Evolutionary conservation across 75 land plant species (phyloP), one percentile per base, ranked within the genome.

Genomic region (Gnetum montanum): DNA sequence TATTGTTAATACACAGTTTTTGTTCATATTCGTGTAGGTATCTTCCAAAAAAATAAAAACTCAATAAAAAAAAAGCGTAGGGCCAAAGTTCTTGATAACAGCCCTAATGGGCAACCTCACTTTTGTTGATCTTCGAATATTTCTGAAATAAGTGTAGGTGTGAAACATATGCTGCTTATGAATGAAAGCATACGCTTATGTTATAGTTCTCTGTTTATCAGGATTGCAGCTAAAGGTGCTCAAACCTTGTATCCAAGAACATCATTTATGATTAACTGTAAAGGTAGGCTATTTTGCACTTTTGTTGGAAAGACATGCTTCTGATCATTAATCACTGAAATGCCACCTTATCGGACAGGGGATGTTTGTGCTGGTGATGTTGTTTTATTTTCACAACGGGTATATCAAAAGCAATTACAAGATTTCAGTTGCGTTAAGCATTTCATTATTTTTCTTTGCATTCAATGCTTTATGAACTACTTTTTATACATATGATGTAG

Each of bases 341-440:
- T 53, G 22, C 18, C 34, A 8, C 22, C 31, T 53, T 53, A 34
- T 24, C 12, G 24, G 19, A 36, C 53, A 71, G 74, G 74, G 46
- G 74, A 71, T 33, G 74, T 69, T 28, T 60, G 66, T 34, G 33
- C 37, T 7, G 74, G 65, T 8, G 74, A 71, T 51, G 31, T 61
- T 28, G 74, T 71, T 38, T 44, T 68, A 23, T 71, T 71, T 38
- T 34, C 27, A 27, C 74, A 71, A 43, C 60, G 52, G 30, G 73
- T 71, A 16, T 69, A 54, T 53, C 43, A 69, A 24, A 34, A 40
- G 74, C 69, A 59, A 44, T 53, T 23, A 19, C 55, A 33, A n/a
- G n/a, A n/a, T n/a, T n/a, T n/a, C n/a, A n/a, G n/a, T n/a, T n/a
- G n/a, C n/a, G n/a, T n/a, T n/a, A n/a, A n/a, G 4, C 22, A 33